These are phyloP conservation scores for Beauveria scarabaeidicola DNA, from an alignment of 2,329 filamentous ascomycete genomes.

Conservation along the genomic window DNA sequence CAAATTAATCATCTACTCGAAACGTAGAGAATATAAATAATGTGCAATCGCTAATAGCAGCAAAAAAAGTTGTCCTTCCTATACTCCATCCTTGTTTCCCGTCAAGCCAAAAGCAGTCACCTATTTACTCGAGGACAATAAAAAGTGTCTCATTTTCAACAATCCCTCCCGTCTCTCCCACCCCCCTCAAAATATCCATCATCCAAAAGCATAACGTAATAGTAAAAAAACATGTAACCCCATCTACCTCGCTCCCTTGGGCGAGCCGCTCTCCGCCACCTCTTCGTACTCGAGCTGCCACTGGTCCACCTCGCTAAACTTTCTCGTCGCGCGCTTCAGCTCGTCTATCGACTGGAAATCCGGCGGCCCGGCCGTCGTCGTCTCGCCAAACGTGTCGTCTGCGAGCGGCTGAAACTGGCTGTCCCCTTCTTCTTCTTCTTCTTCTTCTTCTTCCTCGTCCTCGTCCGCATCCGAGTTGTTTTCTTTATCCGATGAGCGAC, in stretches of 20 bases:
- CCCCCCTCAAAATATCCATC: neutral
- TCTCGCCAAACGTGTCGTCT: slow-evolving; percentile 35
- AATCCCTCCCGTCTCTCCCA: neutral
- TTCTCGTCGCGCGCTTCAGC: slow-evolving; percentile 49
- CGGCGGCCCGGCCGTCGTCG: slow-evolving; percentile 27
- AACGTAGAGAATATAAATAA: neutral
- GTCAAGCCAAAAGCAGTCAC: neutral
- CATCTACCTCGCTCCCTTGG: slow-evolving; percentile 8
- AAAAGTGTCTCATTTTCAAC: neutral
- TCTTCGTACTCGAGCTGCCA: slow-evolving; percentile 63
- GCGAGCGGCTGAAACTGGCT: slow-evolving; percentile 34
- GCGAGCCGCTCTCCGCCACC: slow-evolving; percentile 32
- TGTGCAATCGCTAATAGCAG: slow-evolving; percentile 4
- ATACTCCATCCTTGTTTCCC: neutral
- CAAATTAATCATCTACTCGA: neutral
- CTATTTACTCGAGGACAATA: neutral
- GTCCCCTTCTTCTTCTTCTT: slow-evolving; percentile 22
- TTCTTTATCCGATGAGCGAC: slow-evolving; percentile 49
- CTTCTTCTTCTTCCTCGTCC: slow-evolving; percentile 22
- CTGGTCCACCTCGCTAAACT: slow-evolving; percentile 61
- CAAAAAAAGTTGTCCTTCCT: neutral
- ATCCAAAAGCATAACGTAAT: neutral
- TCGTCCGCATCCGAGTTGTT: slow-evolving; percentile 34
- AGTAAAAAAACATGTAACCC: neutral
- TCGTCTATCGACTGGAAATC: slow-evolving; percentile 38